Base-by-base conservation (phyloP, 2,329 filamentous ascomycete species). In the Penicillium crustosum region DNA sequence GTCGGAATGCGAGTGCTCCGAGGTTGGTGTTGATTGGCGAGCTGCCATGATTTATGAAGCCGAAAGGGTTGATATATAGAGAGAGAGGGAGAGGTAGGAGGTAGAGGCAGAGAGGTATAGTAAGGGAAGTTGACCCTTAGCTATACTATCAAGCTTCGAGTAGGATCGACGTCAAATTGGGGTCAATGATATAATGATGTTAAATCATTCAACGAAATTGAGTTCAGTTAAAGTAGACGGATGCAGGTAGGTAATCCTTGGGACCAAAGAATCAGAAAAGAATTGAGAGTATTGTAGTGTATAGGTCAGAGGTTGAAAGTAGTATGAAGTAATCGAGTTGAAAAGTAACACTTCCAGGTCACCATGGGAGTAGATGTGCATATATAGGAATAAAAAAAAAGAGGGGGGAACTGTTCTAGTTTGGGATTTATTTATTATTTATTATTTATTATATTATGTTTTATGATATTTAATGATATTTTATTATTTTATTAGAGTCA, bases 1-100 rank as follows among this genome's bases (percentile, higher is more conserved):
- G 66, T 81, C 79, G 19, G 76, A 75, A 62, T 75, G 73, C 29
- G 72, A 75, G 57, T 75, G 65, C 25, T 76, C 74, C 39, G 72
- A 75, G n/a, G 69, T 63, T 35, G 75, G 74, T 53, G 74, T 71
- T 63, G 74, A 71, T 68, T 76, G 74, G 41, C 74, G 73, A 47
- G 73, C 72, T 27, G 72, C 71, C 74, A 77, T 76, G 53, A 57
- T 70, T 59, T 66, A 48, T 61, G 50, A 53, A 42, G 35, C 49
- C 53, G 50, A 45, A 33, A 47, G 17, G 5, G 4, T 3, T 35
- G 53, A 42, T 44, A 47, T 41, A 35, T 29, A 53, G 47, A 25
- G 49, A 35, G 29, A 41, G 23, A 60, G 55, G 9, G 29, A 31
- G 10, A 29, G 9, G 12, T 9, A 35, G 33, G 21, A 60, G 55